Conservation (phyloP, 768 basidiomycete species). For the Dioszegia aurantiaca region DNA sequence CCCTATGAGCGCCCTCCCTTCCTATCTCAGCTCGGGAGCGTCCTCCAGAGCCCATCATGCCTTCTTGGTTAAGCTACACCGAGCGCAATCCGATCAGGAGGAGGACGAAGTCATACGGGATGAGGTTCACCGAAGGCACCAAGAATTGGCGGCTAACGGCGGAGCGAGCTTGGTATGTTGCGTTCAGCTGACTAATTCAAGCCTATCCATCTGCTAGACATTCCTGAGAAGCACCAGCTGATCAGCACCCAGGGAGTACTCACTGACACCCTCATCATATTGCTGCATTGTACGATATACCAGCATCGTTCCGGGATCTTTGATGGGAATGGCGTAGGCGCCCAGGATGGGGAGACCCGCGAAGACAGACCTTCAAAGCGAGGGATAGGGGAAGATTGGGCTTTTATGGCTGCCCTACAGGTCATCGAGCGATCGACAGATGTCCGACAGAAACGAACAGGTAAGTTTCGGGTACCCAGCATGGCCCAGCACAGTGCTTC, state of each 20-base stretch:
- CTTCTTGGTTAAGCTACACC: slow-evolving; percentile 32
- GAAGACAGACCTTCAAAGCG: neutral
- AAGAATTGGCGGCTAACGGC: slow-evolving; percentile 2
- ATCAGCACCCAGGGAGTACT: slow-evolving; percentile 24
- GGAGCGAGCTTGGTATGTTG: slow-evolving; percentile 11
- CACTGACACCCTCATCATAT: slow-evolving; percentile 33
- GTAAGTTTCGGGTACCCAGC: slow-evolving; percentile 19
- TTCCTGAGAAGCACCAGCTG: neutral
- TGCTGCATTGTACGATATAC: slow-evolving; percentile 29
- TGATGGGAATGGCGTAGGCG: neutral
- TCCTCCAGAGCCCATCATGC: slow-evolving; percentile 43
- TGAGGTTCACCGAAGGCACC: neutral
- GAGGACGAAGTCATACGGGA: slow-evolving; percentile 27
- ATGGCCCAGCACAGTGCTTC: neutral
- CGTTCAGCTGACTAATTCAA: too few species aligned
- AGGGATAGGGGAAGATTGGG: slow-evolving; percentile 21
- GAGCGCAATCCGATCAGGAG: slow-evolving; percentile 27
- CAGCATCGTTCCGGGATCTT: slow-evolving; percentile 5
- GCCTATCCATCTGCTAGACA: too few species aligned
- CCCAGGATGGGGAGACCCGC: neutral
- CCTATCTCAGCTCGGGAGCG: slow-evolving; percentile 44
- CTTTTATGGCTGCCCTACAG: slow-evolving; percentile 30
- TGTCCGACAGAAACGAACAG: slow-evolving; percentile 33
- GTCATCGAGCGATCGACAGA: slow-evolving; percentile 31
- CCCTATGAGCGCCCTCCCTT: slow-evolving; percentile 19